Percentiles rank a stretch among this genome's conserved stretches.
Evolutionary conservation across 495 filamentous ascomycete species (phyloP).

Genomic region (Talaromyces stipitatus): DNA sequence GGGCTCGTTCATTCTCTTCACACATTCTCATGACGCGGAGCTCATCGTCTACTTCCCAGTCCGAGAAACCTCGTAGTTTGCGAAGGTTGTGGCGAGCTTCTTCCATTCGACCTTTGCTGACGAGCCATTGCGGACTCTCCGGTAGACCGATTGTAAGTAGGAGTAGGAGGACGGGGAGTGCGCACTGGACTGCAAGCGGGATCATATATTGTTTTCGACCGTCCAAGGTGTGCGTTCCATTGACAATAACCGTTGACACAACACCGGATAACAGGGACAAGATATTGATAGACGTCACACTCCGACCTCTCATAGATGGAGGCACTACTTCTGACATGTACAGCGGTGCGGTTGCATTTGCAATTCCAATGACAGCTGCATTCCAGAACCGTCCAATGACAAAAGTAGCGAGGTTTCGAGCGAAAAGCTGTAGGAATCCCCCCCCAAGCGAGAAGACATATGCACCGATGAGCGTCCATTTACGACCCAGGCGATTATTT

Average conservation of each 20-base stretch:
- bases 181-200: constrained; percentile 27
- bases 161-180: constrained; percentile 20
- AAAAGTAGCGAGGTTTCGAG: constrained; percentile 26
- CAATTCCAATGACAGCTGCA: constrained; percentile 24
- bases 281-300: constrained; percentile 30
- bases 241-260: constrained; percentile 26
- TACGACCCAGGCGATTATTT: constrained; percentile 27
- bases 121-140: constrained; percentile 59
- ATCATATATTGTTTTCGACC: constrained; percentile 23
- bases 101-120: constrained; percentile 39
- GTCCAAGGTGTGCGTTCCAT: constrained; percentile 17
- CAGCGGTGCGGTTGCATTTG: constrained; percentile 28
- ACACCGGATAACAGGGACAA: constrained; percentile 27
- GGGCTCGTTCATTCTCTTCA: constrained; percentile 20
- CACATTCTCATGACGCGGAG: constrained; percentile 22
- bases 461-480: constrained; percentile 25
- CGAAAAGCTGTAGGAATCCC: constrained; percentile 29
- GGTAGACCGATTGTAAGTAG: constrained; percentile 31
- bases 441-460: constrained; percentile 29
- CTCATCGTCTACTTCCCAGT: constrained; percentile 23
- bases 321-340: constrained; percentile 33
- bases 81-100: constrained; percentile 23
- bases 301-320: constrained; percentile 26
- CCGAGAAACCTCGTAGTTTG: constrained; percentile 27
- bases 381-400: constrained; percentile 27